Evolutionary conservation across 1,139 yeast genomes (phyloP), one percentile per base, ranked within the genome.

Genomic region (Candida smagusa): DNA sequence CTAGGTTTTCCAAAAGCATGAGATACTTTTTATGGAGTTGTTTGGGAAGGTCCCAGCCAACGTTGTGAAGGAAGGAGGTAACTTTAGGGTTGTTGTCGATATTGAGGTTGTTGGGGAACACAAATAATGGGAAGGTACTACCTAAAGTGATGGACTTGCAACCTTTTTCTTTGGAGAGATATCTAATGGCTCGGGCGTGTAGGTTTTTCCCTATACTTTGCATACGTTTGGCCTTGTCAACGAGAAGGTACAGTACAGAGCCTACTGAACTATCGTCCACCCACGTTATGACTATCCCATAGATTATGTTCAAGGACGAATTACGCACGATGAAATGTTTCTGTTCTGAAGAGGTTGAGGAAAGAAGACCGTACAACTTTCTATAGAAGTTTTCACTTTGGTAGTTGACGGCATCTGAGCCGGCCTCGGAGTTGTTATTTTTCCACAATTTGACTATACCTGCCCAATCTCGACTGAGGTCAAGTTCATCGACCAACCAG

Each of bases 401-500:
- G 44, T 55, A 56, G 38, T 57, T 52, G 8, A 61, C 45, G 22
- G 45, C 48, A 22, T 38, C 35, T 2, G 32, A 33, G 3, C 21
- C 31, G 28, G 46, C 26, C 6, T 51, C 48, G 12, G 54, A 56
- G 27, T 51, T 49, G 41, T 61, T 68, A 34, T 58, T 61, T 34
- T 60, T 63, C 59, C 71, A 57, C 36, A 80, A 57, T 21, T 65
- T 63, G 12, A 69, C 61, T 29, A 80, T 60, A 19, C 78, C 72
- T 9, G 66, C 55, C 67, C 78, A 68, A 50, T 80, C 85, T 32
- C 84, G 61, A 11, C 62, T 62, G 30, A 72, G 50, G 42, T 74
- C 71, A 52, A 78, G 74, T 43, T 71, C 77, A 47, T 80, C 86
- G 12, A 79, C 85, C 31, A 80, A 63, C 86, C 86, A 80, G 41